These are phyloP conservation scores for Monocercomonoides exilis DNA, from an alignment of 78 protist genomes.

Conservation along the genomic window DNA sequence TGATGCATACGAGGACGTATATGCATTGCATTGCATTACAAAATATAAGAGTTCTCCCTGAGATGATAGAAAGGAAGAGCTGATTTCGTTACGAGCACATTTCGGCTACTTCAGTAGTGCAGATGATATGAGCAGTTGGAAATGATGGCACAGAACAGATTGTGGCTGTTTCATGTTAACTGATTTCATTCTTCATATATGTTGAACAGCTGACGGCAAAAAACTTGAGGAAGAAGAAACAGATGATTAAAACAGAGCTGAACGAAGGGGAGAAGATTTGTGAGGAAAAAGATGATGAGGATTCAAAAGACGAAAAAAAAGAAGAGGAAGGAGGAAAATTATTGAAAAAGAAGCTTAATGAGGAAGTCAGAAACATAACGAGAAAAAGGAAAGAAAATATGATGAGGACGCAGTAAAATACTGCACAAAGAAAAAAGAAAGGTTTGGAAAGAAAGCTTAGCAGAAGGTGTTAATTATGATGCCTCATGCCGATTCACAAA, in stretches of 20 bases:
- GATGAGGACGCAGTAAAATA: too few species aligned
- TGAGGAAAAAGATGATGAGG: too few species aligned
- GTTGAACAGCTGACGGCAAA: background rate
- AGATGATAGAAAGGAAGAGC: background rate
- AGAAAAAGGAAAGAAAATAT: too few species aligned
- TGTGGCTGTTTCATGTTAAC: background rate
- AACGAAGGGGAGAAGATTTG: background rate
- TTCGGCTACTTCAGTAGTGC: background rate
- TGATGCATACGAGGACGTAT: conserved; percentile 29
- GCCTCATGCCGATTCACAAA: background rate
- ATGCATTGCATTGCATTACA: background rate
- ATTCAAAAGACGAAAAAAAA: background rate
- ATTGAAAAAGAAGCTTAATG: background rate
- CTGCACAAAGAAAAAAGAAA: too few species aligned
- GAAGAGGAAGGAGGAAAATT: background rate
- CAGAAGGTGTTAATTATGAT: too few species aligned
- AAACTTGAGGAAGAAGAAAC: background rate
- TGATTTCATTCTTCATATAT: background rate
- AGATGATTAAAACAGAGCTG: background rate
- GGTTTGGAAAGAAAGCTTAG: background rate
- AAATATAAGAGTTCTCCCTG: background rate
- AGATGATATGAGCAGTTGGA: background rate
- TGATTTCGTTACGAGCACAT: background rate
- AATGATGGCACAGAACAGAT: background rate
- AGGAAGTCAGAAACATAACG: background rate